Evolutionary conservation across 2,329 filamentous ascomycete species (phyloP).

Genomic region (Plenodomus biglobosus): DNA sequence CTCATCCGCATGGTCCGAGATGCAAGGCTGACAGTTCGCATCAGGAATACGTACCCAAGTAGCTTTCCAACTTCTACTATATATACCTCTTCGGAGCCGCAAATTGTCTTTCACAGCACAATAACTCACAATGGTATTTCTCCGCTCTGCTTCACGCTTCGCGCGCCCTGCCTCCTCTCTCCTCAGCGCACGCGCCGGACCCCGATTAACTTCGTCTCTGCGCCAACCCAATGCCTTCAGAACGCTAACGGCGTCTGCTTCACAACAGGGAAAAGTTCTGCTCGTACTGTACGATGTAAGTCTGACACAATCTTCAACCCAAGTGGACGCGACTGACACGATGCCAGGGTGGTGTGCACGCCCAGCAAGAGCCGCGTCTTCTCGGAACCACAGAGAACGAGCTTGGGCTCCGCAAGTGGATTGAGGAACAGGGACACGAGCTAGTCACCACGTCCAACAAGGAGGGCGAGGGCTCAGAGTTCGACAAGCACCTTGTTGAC

Average conservation of each 20-base stretch:
- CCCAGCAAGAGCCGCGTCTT: slow-evolving; percentile 81
- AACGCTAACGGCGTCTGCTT: slow-evolving; percentile 65
- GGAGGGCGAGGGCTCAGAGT: slow-evolving; percentile 88
- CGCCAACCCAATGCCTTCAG: slow-evolving; percentile 56
- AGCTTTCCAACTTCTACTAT: slow-evolving; percentile 22
- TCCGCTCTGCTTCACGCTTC: slow-evolving; percentile 62
- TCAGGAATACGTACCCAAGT: slow-evolving; percentile 32
- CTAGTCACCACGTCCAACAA: slow-evolving; percentile 97
- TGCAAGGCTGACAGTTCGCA: slow-evolving; percentile 26
- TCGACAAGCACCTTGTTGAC: slow-evolving; percentile 94
- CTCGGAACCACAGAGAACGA: slow-evolving; percentile 98
- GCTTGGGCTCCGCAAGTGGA: slow-evolving; percentile 94
- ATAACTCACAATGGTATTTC: slow-evolving; percentile 59
- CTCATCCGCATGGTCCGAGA: slow-evolving; percentile 12
- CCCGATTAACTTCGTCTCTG: slow-evolving; percentile 48
- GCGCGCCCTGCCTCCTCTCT: slow-evolving; percentile 58
- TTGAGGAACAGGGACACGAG: slow-evolving; percentile 95
- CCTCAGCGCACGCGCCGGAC: slow-evolving; percentile 50
- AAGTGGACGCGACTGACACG: slow-evolving; percentile 21
- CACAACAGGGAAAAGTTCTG: slow-evolving; percentile 90
- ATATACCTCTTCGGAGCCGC: slow-evolving; percentile 23
- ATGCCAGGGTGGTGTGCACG: slow-evolving; percentile 74
- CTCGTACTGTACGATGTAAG: slow-evolving; percentile 88
- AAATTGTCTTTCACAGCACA: slow-evolving; percentile 20
- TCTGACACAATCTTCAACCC: slow-evolving; percentile 24